These are phyloP conservation scores for Beauveria scarabaeidicola DNA, from an alignment of 2,329 filamentous ascomycete species.

Conservation along the genomic window DNA sequence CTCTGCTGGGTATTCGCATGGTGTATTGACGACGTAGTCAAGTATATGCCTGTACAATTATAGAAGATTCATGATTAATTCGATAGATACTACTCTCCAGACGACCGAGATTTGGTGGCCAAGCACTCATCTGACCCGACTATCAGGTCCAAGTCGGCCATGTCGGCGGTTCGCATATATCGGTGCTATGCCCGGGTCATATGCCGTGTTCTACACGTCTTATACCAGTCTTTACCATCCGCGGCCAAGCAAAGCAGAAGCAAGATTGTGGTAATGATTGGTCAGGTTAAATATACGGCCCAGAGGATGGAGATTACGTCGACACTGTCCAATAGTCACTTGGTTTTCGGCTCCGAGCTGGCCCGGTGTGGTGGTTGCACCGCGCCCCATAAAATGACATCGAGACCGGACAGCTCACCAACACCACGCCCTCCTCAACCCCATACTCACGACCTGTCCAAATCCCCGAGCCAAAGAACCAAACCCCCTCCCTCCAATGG, in stretches of 20 bases:
- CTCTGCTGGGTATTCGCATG: too few relatives aligned
- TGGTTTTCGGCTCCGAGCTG: constrained; percentile 1
- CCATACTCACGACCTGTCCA: not conserved
- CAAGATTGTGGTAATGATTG: not conserved
- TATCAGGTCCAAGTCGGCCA: not conserved
- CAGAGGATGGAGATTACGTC: not conserved
- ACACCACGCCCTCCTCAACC: not conserved
- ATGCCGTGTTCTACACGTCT: too few relatives aligned
- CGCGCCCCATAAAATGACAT: constrained; percentile 10
- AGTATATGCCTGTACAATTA: too few relatives aligned
- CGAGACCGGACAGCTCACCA: not conserved
- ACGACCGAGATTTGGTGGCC: too few relatives aligned
- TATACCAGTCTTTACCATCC: too few relatives aligned
- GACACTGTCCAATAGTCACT: not conserved
- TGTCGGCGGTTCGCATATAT: not conserved
- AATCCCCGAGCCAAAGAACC: not conserved
- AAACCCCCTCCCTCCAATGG: not conserved
- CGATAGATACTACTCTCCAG: too few relatives aligned
- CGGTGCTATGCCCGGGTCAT: not conserved
- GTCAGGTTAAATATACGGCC: not conserved
- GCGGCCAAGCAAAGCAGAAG: not conserved
- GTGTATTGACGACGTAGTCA: not conserved
- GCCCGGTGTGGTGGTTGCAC: not conserved
- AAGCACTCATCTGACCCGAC: not conserved
- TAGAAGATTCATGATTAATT: too few relatives aligned